Conservation (phyloP, 2,329 filamentous ascomycete genomes). For the Aureobasidium sp. region DNA sequence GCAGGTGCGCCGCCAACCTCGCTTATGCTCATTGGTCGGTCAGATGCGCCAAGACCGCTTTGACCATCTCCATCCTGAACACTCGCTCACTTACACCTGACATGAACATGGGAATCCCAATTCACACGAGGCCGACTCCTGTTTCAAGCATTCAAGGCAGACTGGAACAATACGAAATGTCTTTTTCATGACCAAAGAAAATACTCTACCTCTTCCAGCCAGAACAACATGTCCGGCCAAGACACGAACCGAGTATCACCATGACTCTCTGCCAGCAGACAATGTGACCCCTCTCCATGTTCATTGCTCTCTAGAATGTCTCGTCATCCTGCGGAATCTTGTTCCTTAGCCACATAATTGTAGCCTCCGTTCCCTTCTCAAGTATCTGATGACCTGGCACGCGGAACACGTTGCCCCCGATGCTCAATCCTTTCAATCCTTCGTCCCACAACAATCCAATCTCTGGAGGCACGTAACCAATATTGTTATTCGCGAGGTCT, state of each 20-base stretch:
- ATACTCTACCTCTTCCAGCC: too few species aligned
- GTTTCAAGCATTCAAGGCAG: too few species aligned
- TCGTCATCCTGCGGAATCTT: constrained; percentile 50
- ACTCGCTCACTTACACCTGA: background rate
- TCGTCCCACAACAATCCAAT: constrained; percentile 68
- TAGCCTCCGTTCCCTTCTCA: constrained; percentile 79
- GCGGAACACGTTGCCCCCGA: constrained; percentile 78
- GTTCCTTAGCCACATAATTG: constrained; percentile 72
- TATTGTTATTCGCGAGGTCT: constrained; percentile 79
- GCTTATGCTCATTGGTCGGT: too few species aligned
- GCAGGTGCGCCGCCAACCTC: too few species aligned
- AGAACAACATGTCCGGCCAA: too few species aligned
- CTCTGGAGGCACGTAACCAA: constrained; percentile 70
- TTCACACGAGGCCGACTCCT: too few species aligned
- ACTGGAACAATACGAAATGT: too few species aligned
- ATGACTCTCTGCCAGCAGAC: constrained; percentile 14
- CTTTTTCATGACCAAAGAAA: too few species aligned
- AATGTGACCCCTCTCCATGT: background rate
- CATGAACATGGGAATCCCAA: too few species aligned
- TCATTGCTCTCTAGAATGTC: constrained; percentile 15
- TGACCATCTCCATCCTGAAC: background rate
- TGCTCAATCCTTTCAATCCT: constrained; percentile 61
- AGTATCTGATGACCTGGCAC: constrained; percentile 80
- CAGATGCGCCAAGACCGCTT: background rate
- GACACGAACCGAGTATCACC: too few species aligned